Conservation (phyloP, 78 protist genomes). For the Anaeramoeba ignava region DNA sequence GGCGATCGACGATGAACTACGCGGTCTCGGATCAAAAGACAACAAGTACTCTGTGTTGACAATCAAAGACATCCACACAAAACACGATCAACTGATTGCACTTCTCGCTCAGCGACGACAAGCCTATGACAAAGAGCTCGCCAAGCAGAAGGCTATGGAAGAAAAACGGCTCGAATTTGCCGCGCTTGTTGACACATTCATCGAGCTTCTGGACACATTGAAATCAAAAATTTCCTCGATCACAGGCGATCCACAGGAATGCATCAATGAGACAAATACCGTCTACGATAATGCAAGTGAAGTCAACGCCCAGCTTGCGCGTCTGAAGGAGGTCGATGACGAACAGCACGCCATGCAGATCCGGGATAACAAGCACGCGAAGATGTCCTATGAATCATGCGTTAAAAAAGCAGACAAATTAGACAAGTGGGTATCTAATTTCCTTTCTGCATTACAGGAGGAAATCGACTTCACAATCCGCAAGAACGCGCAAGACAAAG, state of each 20-base stretch:
- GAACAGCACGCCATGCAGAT: neutral
- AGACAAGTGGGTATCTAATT: neutral
- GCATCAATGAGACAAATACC: too few species aligned
- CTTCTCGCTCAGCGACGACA: too few species aligned
- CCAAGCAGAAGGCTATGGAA: conserved; percentile 2
- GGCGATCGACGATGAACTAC: too few species aligned
- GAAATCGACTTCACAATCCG: neutral
- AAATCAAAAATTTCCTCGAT: too few species aligned
- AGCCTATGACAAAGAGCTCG: conserved; percentile 1
- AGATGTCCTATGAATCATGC: neutral
- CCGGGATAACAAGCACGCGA: neutral
- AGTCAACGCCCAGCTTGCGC: neutral
- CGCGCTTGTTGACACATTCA: neutral
- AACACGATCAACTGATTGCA: too few species aligned
- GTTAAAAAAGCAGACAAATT: neutral
- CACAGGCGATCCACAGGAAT: too few species aligned
- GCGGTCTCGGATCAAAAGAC: too few species aligned
- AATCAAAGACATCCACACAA: too few species aligned
- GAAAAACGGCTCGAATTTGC: conserved; percentile 4
- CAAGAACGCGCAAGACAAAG: neutral
- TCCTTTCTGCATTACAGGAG: neutral
- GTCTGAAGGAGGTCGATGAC: neutral
- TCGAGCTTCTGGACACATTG: neutral
- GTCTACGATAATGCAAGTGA: neutral
- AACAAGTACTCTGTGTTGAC: too few species aligned